Conservation (phyloP, 1,284 basidiomycete genomes). For the Ceratobasidium sp. region DNA sequence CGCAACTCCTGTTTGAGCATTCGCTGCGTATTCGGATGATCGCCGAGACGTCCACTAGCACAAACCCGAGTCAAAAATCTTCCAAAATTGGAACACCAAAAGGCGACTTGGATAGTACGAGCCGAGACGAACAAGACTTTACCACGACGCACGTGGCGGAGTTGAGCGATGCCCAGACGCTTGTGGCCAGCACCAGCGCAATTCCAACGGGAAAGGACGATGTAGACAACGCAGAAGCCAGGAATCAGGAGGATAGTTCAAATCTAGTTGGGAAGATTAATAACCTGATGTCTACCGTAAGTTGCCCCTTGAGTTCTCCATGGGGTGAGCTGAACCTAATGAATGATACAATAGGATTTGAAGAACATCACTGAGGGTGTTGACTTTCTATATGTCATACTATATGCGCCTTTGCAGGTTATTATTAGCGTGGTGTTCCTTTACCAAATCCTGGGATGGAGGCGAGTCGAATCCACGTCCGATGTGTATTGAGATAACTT, state of each 20-base stretch:
- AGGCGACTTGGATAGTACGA: too few species aligned
- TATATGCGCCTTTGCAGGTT: constrained; percentile 45
- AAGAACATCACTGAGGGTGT: constrained; percentile 48
- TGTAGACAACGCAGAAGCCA: neutral
- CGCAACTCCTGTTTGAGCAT: constrained; percentile 59
- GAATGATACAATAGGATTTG: constrained; percentile 30
- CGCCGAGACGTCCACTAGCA: constrained; percentile 34
- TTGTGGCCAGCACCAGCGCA: constrained; percentile 26
- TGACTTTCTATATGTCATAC: constrained; percentile 48
- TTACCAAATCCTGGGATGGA: constrained; percentile 49
- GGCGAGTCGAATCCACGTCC: constrained; percentile 11
- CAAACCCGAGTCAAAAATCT: neutral
- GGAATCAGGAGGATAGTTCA: neutral
- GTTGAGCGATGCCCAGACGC: constrained; percentile 18
- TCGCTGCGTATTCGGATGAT: constrained; percentile 73
- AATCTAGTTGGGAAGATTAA: constrained; percentile 49
- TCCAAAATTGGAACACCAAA: neutral
- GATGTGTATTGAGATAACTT: neutral
- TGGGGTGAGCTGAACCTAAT: neutral
- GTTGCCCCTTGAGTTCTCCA: neutral
- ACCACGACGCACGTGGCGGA: constrained; percentile 7
- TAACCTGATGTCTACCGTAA: constrained; percentile 47
- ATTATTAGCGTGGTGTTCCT: constrained; percentile 45
- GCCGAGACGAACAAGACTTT: neutral
- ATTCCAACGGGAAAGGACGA: neutral